These are phyloP conservation scores for Penicillium egyptiacum DNA, from an alignment of 495 filamentous ascomycete genomes.

Conservation along the genomic window DNA sequence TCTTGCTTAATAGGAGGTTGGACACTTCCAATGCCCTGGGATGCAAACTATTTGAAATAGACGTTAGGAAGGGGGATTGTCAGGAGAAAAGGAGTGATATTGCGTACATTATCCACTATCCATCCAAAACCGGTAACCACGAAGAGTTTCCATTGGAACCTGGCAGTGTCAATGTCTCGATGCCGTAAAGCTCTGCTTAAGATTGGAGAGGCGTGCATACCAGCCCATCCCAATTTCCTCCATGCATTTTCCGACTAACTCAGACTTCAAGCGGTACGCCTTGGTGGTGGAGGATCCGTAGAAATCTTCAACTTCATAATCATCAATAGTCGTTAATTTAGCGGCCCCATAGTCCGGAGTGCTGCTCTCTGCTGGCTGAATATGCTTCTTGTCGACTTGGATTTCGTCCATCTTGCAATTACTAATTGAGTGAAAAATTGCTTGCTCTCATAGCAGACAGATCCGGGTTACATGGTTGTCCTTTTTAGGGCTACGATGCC, in stretches of 20 bases:
- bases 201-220: conserved; percentile 14
- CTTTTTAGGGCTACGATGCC: not conserved
- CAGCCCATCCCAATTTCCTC: conserved; percentile 38
- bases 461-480: not conserved
- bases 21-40: conserved; percentile 33
- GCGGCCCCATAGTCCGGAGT: conserved; percentile 14
- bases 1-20: conserved; percentile 35
- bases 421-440: not conserved
- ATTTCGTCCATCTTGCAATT: conserved; percentile 25
- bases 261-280: conserved; percentile 37
- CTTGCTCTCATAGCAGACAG: not conserved
- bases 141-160: conserved; percentile 39
- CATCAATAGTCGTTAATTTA: conserved; percentile 26
- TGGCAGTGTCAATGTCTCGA: conserved; percentile 2
- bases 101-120: conserved; percentile 36
- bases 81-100: not conserved
- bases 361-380: not conserved
- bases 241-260: conserved; percentile 33
- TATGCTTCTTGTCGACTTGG: conserved; percentile 10
- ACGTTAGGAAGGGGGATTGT: not conserved
- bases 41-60: conserved; percentile 25
- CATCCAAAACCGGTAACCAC: conserved; percentile 38
- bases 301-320: conserved; percentile 28
- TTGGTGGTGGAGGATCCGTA: conserved; percentile 36
- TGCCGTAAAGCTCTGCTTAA: not conserved